A percentile compares a stretch with the other conserved stretches of the same genome.
Conservation (phyloP, 805 yeast species). For the Schwanniomyces pseudopolymorphus region DNA sequence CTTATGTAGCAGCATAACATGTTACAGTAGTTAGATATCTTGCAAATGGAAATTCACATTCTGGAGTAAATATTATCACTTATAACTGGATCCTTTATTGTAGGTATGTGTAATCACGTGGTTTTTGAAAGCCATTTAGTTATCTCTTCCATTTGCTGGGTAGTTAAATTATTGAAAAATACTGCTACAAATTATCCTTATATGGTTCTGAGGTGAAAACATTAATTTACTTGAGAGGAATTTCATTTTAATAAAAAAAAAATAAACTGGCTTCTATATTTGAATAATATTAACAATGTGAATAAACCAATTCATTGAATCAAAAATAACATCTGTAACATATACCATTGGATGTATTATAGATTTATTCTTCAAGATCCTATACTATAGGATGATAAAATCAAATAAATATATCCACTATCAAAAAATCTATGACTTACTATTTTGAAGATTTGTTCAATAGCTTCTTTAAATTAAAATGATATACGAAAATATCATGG, state of each 20-base stretch:
- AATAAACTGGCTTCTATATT: no score
- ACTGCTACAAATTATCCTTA: slow-evolving; percentile 62
- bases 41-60: slow-evolving; percentile 55
- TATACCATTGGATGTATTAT: no score
- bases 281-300: no score
- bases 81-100: slow-evolving; percentile 43
- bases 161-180: slow-evolving; percentile 35
- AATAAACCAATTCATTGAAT: no score
- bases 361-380: no score
- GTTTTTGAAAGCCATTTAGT: slow-evolving; percentile 65
- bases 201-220: slow-evolving; percentile 40
- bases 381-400: no score
- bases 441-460: no score
- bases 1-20: slow-evolving; percentile 45
- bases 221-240: slow-evolving; percentile 37
- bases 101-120: slow-evolving; percentile 47
- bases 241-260: neutral
- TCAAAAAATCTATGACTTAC: no score
- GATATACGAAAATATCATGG: no score
- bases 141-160: slow-evolving; percentile 44
- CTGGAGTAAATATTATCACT: slow-evolving; percentile 50
- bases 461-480: no score
- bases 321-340: no score
- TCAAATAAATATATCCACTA: no score
- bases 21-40: slow-evolving; percentile 66